Evolutionary conservation across 495 filamentous ascomycete genomes (phyloP).

Genomic region (Paragyromitra xinjiangensis): DNA sequence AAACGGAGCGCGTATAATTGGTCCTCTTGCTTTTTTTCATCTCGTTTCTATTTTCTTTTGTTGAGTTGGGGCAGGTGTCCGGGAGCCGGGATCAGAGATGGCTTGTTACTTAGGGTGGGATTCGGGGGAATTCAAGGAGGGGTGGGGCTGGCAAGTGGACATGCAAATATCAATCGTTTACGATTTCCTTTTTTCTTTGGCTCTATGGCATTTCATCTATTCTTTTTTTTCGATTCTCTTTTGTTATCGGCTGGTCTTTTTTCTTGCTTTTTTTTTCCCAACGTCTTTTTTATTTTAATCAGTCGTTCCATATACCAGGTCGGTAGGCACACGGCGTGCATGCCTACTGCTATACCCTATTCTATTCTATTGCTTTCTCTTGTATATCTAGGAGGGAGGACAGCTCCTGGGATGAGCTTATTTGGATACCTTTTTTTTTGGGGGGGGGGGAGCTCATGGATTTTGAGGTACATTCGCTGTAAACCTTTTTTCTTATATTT

Average conservation of each 20-base stretch:
- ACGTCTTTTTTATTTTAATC: slow-evolving; percentile 41
- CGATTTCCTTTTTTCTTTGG: slow-evolving; percentile 50
- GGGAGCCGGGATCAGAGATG: slow-evolving; percentile 9
- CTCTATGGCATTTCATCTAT: slow-evolving; percentile 34
- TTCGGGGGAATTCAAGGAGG: not conserved
- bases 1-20: slow-evolving; percentile 51
- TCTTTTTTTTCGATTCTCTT: slow-evolving; percentile 33
- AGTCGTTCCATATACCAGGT: slow-evolving; percentile 49
- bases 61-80: slow-evolving; percentile 29
- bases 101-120: slow-evolving; percentile 20
- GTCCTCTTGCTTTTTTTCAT: slow-evolving; percentile 30
- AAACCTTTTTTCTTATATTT: slow-evolving; percentile 33
- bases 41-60: slow-evolving; percentile 48
- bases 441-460: slow-evolving; percentile 20
- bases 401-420: slow-evolving; percentile 39
- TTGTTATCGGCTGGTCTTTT: slow-evolving; percentile 35
- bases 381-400: slow-evolving; percentile 26
- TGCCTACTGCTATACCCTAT: slow-evolving; percentile 40
- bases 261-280: slow-evolving; percentile 28
- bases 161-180: slow-evolving; percentile 50
- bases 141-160: slow-evolving; percentile 25
- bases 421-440: slow-evolving; percentile 31
- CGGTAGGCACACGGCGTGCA: slow-evolving; percentile 40
- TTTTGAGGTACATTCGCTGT: slow-evolving; percentile 45
- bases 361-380: slow-evolving; percentile 44